These are phyloP conservation scores for Clavispora carvajalis DNA, from an alignment of 805 yeast species.

Conservation along the genomic window DNA sequence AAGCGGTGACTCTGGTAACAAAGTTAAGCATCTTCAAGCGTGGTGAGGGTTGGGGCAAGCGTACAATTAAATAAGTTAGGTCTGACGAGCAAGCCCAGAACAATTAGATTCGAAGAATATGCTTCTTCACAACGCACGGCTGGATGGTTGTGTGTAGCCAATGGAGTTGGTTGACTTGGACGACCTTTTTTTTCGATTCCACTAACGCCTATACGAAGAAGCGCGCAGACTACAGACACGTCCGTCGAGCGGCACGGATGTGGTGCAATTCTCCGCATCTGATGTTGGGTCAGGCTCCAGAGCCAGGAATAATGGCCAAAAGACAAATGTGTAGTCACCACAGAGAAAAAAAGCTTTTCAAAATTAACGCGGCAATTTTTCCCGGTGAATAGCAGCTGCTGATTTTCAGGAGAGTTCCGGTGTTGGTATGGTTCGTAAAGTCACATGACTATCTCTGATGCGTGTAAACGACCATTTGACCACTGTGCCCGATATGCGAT, in stretches of 20 bases:
- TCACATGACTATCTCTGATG: neutral
- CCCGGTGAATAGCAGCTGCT: too few species aligned
- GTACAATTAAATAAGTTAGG: neutral
- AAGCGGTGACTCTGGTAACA: constrained; percentile 28
- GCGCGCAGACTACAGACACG: constrained; percentile 1
- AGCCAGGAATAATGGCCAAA: neutral
- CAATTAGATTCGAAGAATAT: neutral
- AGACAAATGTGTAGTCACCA: neutral
- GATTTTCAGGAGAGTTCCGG: too few species aligned
- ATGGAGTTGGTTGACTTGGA: constrained; percentile 1
- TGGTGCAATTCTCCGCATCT: neutral
- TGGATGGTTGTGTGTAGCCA: neutral
- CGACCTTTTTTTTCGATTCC: neutral
- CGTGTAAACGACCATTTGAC: neutral
- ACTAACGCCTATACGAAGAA: neutral
- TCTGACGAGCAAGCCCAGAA: neutral
- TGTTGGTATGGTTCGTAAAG: too few species aligned
- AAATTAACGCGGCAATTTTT: too few species aligned
- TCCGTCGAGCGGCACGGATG: neutral
- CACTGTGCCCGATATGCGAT: neutral
- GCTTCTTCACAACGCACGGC: neutral
- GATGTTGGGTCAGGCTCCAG: neutral
- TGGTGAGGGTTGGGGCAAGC: too few species aligned
- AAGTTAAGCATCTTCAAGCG: constrained; percentile 23
- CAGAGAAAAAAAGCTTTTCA: too few species aligned